phyloP scores from a whole-genome alignment of 1,139 yeast species.

The Candida neerlandica region DNA sequence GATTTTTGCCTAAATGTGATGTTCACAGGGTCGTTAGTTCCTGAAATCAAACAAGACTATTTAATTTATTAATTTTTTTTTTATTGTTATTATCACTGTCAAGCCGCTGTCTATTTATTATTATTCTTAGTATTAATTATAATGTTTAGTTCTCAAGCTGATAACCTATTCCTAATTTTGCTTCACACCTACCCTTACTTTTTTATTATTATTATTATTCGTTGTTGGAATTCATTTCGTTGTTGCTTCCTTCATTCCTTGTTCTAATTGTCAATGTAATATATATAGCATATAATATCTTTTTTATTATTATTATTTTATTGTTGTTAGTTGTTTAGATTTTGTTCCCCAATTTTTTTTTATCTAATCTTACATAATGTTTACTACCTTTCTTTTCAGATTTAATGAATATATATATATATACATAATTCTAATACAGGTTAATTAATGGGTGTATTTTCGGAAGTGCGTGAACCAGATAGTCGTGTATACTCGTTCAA shows the following conservation, averaged over 20 bases:
- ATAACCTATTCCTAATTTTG: not conserved
- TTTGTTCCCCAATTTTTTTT: not conserved
- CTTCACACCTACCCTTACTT: not conserved
- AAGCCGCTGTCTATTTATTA: not conserved
- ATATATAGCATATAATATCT: slow-evolving; percentile 3
- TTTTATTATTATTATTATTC: not conserved
- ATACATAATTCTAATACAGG: not conserved
- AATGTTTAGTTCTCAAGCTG: not conserved
- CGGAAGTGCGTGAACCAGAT: not conserved
- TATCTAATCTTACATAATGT: not conserved
- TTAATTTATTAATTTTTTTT: slow-evolving; percentile 1
- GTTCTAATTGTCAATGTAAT: slow-evolving; percentile 3
- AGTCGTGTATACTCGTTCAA: slow-evolving; percentile 1
- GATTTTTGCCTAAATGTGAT: slow-evolving; percentile 10
- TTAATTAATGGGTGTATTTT: not conserved
- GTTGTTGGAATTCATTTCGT: slow-evolving; percentile 1
- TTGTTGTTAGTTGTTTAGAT: slow-evolving; percentile 1
- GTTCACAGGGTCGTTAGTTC: not conserved
- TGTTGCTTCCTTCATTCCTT: not conserved
- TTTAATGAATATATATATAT: not conserved
- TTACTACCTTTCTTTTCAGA: not conserved
- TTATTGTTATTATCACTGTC: not conserved
- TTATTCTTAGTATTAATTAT: not conserved
- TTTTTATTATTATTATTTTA: not conserved
- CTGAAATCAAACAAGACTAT: not conserved